Conservation (phyloP, 208 protist species). For the Crithidia expoeki region DNA sequence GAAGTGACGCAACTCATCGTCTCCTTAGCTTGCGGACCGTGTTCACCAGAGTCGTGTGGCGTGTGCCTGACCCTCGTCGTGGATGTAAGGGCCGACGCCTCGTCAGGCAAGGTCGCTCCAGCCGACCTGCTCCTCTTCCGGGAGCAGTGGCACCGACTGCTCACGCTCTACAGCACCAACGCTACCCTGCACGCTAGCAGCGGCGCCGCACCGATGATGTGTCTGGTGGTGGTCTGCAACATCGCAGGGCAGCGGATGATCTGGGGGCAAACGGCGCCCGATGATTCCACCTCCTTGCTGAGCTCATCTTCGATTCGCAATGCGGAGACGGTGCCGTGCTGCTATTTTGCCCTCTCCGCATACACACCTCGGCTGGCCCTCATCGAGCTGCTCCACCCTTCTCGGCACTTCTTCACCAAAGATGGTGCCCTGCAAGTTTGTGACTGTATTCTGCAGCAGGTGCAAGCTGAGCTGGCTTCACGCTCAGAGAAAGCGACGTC, state of each 20-base stretch:
- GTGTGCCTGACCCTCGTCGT: slow-evolving; percentile 28
- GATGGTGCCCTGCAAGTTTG: slow-evolving; percentile 20
- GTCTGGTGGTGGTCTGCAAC: slow-evolving; percentile 34
- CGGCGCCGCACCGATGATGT: slow-evolving; percentile 11
- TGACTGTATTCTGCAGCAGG: slow-evolving; percentile 15
- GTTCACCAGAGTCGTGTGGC: slow-evolving; percentile 10
- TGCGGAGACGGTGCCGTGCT: slow-evolving; percentile 16
- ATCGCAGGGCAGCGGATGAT: slow-evolving; percentile 22
- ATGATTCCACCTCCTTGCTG: not conserved
- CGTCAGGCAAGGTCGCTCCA: not conserved
- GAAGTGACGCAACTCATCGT: slow-evolving; percentile 12
- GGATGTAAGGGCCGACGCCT: slow-evolving; percentile 1
- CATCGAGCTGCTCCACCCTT: slow-evolving; percentile 29
- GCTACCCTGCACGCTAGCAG: not conserved
- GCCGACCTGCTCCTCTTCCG: slow-evolving; percentile 2
- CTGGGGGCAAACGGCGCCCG: slow-evolving; percentile 14
- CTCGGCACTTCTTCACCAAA: slow-evolving; percentile 22
- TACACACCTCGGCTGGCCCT: slow-evolving; percentile 28
- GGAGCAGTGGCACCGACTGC: slow-evolving; percentile 23
- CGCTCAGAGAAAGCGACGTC: not conserved
- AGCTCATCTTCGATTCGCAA: not conserved
- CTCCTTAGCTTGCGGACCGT: slow-evolving; percentile 4
- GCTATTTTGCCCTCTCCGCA: slow-evolving; percentile 22
- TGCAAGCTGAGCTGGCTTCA: slow-evolving; percentile 15
- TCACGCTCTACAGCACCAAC: slow-evolving; percentile 19